A percentile compares a stretch with the other conserved stretches of the same genome.
Evolutionary conservation across 2,329 filamentous ascomycete species (phyloP).

Genomic region (Trichoderma lentiforme): DNA sequence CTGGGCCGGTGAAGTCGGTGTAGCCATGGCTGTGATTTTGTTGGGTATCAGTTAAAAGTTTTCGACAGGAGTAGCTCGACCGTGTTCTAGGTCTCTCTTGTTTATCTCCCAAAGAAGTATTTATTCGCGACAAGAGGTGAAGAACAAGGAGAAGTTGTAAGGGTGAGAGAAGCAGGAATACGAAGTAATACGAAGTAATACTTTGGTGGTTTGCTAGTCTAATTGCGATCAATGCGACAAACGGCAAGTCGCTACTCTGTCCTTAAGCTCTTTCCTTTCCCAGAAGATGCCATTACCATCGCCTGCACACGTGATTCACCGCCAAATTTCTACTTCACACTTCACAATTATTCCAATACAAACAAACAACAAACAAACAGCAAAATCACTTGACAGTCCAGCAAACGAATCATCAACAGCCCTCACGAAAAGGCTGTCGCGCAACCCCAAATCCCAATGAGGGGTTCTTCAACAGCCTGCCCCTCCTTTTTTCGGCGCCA

Average conservation of each 20-base stretch:
- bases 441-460: not conserved
- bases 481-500: not conserved
- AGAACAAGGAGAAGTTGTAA: not conserved
- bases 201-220: not conserved
- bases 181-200: not conserved
- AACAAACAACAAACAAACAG: not conserved
- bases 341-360: not conserved
- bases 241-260: not conserved
- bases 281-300: not conserved
- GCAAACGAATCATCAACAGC: not conserved
- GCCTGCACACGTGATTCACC: not conserved
- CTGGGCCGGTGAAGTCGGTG: slow-evolving; percentile 25
- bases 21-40: not conserved
- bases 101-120: not conserved
- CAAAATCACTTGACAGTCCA: not conserved
- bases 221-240: not conserved
- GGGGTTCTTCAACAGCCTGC: not conserved
- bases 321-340: not conserved
- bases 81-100: not conserved
- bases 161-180: not conserved
- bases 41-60: not conserved
- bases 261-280: not conserved
- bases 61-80: not conserved
- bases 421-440: not conserved
- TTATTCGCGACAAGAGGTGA: not conserved